A percentile compares a stretch with the other conserved stretches of the same genome.
These are phyloP conservation scores for Chaetomiaceae sp. DNA, from an alignment of 2,329 filamentous ascomycete genomes.

Conservation along the genomic window DNA sequence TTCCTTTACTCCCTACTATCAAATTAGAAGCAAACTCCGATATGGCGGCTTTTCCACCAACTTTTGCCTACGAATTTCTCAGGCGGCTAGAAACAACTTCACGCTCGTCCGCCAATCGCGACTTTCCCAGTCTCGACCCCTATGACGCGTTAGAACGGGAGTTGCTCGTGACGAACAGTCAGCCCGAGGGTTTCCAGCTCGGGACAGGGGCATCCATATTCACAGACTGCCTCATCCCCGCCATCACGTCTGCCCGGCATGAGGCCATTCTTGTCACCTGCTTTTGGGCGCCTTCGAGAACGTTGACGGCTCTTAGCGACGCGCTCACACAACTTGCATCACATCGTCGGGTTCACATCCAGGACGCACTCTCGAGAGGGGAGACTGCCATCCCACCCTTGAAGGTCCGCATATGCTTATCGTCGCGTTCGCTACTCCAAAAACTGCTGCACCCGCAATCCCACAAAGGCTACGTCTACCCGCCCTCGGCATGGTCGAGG, in stretches of 20 bases:
- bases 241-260: constrained; percentile 54
- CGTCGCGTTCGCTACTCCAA: constrained; percentile 66
- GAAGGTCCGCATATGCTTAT: constrained; percentile 70
- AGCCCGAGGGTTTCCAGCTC: constrained; percentile 45
- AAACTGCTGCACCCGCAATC: constrained; percentile 71
- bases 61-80: constrained; percentile 26
- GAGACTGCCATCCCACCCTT: constrained; percentile 36
- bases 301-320: constrained; percentile 52
- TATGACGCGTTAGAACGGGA: constrained; percentile 32
- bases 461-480: constrained; percentile 57
- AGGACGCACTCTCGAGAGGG: constrained; percentile 17
- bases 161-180: constrained; percentile 45
- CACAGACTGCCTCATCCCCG: constrained; percentile 53
- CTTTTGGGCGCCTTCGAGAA: constrained; percentile 70
- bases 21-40: no score
- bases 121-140: constrained; percentile 48
- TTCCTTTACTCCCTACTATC: no score
- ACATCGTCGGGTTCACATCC: constrained; percentile 31
- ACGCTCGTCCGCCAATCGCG: constrained; percentile 16
- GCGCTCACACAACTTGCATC: constrained; percentile 57
- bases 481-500: constrained; percentile 52
- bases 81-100: constrained; percentile 18
- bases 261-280: constrained; percentile 76
- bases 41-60: constrained; percentile 11
- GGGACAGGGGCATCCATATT: constrained; percentile 58